phyloP scores from a whole-genome alignment of 2,329 filamentous ascomycete species.

The Sodiomyces alkalinus region DNA sequence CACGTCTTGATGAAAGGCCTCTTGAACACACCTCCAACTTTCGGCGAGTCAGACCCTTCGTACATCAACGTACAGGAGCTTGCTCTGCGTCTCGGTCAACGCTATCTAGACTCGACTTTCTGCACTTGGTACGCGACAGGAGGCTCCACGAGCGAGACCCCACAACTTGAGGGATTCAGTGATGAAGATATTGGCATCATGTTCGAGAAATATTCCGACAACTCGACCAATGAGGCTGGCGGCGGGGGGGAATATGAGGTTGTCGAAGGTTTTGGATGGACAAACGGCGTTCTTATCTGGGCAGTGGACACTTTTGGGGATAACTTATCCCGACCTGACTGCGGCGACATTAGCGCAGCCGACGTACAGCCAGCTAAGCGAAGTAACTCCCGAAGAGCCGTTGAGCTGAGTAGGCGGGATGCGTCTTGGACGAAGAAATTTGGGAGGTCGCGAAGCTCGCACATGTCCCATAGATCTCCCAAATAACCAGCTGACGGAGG shows the following conservation, averaged over 20 bases:
- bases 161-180: slow-evolving; percentile 30
- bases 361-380: slow-evolving; percentile 17
- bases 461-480: no score
- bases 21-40: slow-evolving; percentile 41
- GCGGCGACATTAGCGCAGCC: slow-evolving; percentile 31
- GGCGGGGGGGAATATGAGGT: slow-evolving; percentile 54
- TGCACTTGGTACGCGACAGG: slow-evolving; percentile 58
- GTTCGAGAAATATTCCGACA: slow-evolving; percentile 55
- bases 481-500: no score
- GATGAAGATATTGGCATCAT: slow-evolving; percentile 38
- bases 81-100: slow-evolving; percentile 43
- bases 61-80: slow-evolving; percentile 38
- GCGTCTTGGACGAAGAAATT: slow-evolving; percentile 33
- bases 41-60: slow-evolving; percentile 34
- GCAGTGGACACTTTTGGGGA: slow-evolving; percentile 45
- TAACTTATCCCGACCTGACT: slow-evolving; percentile 38
- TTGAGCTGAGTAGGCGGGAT: slow-evolving; percentile 30
- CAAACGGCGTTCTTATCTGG: slow-evolving; percentile 55
- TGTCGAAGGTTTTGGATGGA: slow-evolving; percentile 58
- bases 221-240: slow-evolving; percentile 43
- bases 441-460: no score
- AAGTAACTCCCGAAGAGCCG: slow-evolving; percentile 19
- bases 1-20: slow-evolving; percentile 49
- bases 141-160: slow-evolving; percentile 37
- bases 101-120: slow-evolving; percentile 52